A percentile compares a stretch with the other conserved stretches of the same genome.
Evolutionary conservation across 2,329 filamentous ascomycete genomes (phyloP).

Genomic region (Verticillium klebahnii): DNA sequence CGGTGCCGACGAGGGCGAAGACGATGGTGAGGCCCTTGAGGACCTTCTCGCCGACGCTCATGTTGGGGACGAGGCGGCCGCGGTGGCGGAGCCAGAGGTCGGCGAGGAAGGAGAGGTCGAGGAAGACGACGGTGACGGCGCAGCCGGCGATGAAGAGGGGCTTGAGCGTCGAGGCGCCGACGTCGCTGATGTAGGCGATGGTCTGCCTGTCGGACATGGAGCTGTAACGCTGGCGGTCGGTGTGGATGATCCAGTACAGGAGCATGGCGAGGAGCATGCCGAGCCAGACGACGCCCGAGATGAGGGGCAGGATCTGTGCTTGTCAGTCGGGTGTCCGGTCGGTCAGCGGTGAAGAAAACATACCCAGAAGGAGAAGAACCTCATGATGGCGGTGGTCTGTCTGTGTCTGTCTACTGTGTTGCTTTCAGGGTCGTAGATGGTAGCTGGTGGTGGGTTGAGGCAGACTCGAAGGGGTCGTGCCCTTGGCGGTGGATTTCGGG

Average conservation of each 20-base stretch:
- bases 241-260: slow-evolving; percentile 61
- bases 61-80: slow-evolving; percentile 73
- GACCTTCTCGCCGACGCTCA: slow-evolving; percentile 56
- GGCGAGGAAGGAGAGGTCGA: slow-evolving; percentile 74
- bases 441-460: background rate
- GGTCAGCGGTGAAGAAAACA: background rate
- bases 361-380: slow-evolving; percentile 30
- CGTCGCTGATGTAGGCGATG: slow-evolving; percentile 70
- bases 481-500: background rate
- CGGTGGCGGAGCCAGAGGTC: slow-evolving; percentile 84
- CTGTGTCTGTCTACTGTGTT: background rate
- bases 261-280: slow-evolving; percentile 66
- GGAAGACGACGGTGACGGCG: slow-evolving; percentile 67
- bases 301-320: slow-evolving; percentile 58
- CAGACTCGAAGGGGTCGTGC: background rate
- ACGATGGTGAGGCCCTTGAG: slow-evolving; percentile 58
- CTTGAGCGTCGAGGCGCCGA: slow-evolving; percentile 59
- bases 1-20: slow-evolving; percentile 69
- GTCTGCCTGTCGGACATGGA: slow-evolving; percentile 54
- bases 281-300: slow-evolving; percentile 62
- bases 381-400: slow-evolving; percentile 7
- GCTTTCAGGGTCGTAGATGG: background rate
- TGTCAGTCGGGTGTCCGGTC: background rate
- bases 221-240: slow-evolving; percentile 48
- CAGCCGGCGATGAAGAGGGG: slow-evolving; percentile 75